These are phyloP conservation scores for Podospora pseudocomata DNA, from an alignment of 495 filamentous ascomycete species.

Conservation along the genomic window DNA sequence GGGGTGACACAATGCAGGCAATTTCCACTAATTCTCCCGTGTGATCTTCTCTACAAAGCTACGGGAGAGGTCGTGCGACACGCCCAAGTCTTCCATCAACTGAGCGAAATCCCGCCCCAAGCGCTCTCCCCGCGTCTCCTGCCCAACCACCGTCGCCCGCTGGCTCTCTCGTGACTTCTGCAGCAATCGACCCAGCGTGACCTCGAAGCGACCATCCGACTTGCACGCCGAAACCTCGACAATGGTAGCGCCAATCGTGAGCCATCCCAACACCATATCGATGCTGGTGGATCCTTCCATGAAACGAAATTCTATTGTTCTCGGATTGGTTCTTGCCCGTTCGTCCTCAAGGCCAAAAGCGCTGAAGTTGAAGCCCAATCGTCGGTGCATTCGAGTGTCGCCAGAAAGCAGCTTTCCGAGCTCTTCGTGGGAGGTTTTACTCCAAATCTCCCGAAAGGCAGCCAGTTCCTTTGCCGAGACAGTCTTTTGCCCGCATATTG, in stretches of 20 bases:
- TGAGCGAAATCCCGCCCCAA: slow-evolving; percentile 24
- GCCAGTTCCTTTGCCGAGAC: slow-evolving; percentile 2
- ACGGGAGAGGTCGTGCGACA: slow-evolving; percentile 16
- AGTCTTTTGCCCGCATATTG: not conserved
- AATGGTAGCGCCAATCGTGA: slow-evolving; percentile 27
- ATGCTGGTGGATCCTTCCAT: slow-evolving; percentile 30
- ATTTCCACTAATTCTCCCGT: slow-evolving; percentile 14
- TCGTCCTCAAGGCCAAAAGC: slow-evolving; percentile 34
- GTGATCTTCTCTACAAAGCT: slow-evolving; percentile 26
- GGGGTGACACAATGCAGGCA: not conserved
- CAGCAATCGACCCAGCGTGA: slow-evolving; percentile 17
- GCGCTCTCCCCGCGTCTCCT: slow-evolving; percentile 10
- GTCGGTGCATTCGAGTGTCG: slow-evolving; percentile 20
- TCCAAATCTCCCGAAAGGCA: slow-evolving; percentile 28
- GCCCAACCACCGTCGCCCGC: not conserved
- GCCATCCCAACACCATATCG: slow-evolving; percentile 25
- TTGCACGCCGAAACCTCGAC: slow-evolving; percentile 21
- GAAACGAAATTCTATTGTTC: slow-evolving; percentile 35
- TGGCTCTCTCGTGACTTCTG: not conserved
- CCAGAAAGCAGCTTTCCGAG: slow-evolving; percentile 32
- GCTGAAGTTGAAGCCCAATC: slow-evolving; percentile 37
- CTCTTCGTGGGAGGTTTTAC: slow-evolving; percentile 17
- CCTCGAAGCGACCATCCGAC: slow-evolving; percentile 19
- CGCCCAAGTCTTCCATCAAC: slow-evolving; percentile 27
- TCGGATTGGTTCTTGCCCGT: slow-evolving; percentile 27